Base-by-base conservation (phyloP, 2,329 filamentous ascomycete species). In the Chaetomiaceae sp. region DNA sequence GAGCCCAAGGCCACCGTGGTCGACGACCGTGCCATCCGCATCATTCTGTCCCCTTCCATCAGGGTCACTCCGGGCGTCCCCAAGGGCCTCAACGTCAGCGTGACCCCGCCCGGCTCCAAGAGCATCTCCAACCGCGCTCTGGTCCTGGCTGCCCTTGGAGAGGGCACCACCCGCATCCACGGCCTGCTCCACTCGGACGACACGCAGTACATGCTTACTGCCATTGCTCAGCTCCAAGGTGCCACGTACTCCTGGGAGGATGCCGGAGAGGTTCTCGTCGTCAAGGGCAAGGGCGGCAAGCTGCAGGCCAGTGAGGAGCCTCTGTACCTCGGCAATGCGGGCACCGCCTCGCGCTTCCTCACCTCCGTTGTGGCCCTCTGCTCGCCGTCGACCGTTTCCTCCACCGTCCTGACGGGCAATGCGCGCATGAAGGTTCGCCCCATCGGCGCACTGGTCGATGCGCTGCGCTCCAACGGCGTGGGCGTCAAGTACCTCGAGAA, bases 101-200 rank as follows among this genome's bases (percentile, higher is more conserved):
- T 96, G 63, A 88, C 83, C 3, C 94, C 94, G 20, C 94, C 94
- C 1, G 94, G 94, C 42, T 97, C 94, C 19, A 99, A 99, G 76
- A 96, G 91, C 70, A 91, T 99, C 54, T 99, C 94, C 0, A 99
- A 99, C 71, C 84, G 94, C 40, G 92, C 95, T 31, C 80, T 99
- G 36, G 83, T 99, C n/a, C 79, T 99, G 47, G 94, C 94, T 40
- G 94, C 94, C 12, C 83, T 99, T 29, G 91, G 91, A 31, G 82
- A 83, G 51, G 94, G 94, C 17, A 84, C 85, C 23, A 96, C 91
- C 66, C 86, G 88, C 36, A 88, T 99, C 69, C 91, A 83, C 70
- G 97, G 99, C 64, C 76, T 99, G 29, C 80, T 99, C 11, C 92
- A 96, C 71, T 97, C 94, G 0, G 94, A 97, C 64, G 94, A 99